A percentile compares a stretch with the other conserved stretches of the same genome.
Evolutionary conservation across 192 early-diverging fungal species (phyloP).

Genomic region (Mortierella hygrophila): DNA sequence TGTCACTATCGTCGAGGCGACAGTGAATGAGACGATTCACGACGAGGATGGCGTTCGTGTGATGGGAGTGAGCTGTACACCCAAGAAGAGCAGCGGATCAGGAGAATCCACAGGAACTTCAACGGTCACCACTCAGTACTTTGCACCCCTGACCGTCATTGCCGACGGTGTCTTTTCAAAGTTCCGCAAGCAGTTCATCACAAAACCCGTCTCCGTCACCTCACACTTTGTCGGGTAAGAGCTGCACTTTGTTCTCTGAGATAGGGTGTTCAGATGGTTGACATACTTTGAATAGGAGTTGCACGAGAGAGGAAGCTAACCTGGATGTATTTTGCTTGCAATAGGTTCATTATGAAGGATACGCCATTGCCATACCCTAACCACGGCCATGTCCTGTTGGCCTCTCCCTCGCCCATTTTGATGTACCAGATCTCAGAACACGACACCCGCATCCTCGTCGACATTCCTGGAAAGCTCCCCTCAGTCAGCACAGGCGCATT

Average conservation of each 20-base stretch:
- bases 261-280: neutral
- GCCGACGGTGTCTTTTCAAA: constrained; percentile 97
- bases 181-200: constrained; percentile 84
- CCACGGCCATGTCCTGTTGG: constrained; percentile 94
- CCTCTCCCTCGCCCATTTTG: constrained; percentile 86
- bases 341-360: constrained; percentile 77
- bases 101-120: constrained; percentile 7
- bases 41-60: constrained; percentile 61
- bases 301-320: neutral
- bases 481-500: constrained; percentile 72
- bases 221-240: constrained; percentile 82
- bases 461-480: constrained; percentile 93
- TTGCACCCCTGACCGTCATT: constrained; percentile 87
- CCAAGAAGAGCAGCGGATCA: constrained; percentile 42
- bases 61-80: constrained; percentile 68
- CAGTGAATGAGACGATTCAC: constrained; percentile 75
- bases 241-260: neutral
- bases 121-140: constrained; percentile 39
- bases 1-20: constrained; percentile 83
- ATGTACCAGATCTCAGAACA: constrained; percentile 91
- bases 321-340: neutral
- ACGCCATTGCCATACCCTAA: constrained; percentile 82
- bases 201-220: constrained; percentile 63
- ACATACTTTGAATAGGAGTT: neutral
- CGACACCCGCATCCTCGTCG: constrained; percentile 92